Percentiles rank a stretch among this genome's conserved stretches.
phyloP scores from a whole-genome alignment of 768 basidiomycete species.

The Xerocomus brunneocitrinus region DNA sequence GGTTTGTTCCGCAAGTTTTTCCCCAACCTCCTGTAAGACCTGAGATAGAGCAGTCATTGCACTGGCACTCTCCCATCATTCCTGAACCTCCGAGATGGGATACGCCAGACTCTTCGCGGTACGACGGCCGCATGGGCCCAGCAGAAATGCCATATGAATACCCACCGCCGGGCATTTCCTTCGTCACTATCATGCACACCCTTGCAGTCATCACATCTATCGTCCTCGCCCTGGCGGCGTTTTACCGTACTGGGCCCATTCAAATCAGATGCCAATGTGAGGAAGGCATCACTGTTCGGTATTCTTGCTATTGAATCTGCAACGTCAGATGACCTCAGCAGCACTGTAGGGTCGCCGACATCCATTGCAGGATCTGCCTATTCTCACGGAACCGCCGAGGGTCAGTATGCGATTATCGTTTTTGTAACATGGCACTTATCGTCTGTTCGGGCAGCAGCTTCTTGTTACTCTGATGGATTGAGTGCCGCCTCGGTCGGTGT shows the following conservation, averaged over 20 bases:
- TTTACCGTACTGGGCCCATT: conserved; percentile 34
- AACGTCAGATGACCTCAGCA: conserved; percentile 29
- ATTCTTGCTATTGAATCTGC: conserved; percentile 3
- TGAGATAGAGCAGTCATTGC: conserved; percentile 2
- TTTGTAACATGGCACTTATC: not conserved
- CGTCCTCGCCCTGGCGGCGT: conserved; percentile 32
- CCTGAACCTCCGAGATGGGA: conserved; percentile 16
- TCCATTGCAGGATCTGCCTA: conserved; percentile 34
- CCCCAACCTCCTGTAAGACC: conserved; percentile 21
- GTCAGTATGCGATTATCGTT: not conserved
- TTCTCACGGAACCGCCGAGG: conserved; percentile 17
- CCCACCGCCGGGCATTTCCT: not conserved
- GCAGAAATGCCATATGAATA: conserved; percentile 19
- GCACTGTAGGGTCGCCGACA: conserved; percentile 37
- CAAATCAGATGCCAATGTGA: conserved; percentile 43
- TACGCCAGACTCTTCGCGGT: conserved; percentile 20
- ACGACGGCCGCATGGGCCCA: conserved; percentile 16
- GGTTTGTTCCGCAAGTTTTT: conserved; percentile 18
- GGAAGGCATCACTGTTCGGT: conserved; percentile 8
- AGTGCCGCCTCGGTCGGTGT: conserved; percentile 11
- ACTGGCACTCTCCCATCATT: conserved; percentile 19
- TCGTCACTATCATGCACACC: conserved; percentile 16
- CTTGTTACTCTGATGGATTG: conserved; percentile 9
- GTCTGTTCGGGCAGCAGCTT: conserved; percentile 6
- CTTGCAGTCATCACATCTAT: conserved; percentile 35